Base-by-base conservation (phyloP, 768 basidiomycete species). In the Lactarius pseudohatsudake region DNA sequence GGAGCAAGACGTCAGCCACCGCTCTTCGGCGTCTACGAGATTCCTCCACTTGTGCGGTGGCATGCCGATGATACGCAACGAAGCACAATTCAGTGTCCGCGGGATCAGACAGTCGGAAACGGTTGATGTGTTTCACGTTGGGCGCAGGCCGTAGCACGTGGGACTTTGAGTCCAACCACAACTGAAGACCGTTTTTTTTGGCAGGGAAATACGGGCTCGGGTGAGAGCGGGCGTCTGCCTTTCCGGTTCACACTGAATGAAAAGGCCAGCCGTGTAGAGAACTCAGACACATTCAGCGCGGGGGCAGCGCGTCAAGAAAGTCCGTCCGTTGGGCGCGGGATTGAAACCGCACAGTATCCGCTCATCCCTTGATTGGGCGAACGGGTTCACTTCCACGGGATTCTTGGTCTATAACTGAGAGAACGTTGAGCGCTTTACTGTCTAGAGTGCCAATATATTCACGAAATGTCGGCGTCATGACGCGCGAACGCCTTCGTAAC, bases 21-120 rank as follows among this genome's bases (percentile, higher is more conserved):
- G 82, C 89, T 68, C 77, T 90, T 66, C 74, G 73, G 65, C 84
- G 82, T 59, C 71, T 89, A 61, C 81, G 78, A 61, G 77, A 80
- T 69, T 81, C 36, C 85, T 34, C 70, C 73, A 32, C 57, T 40
- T 28, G 22, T 59, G 61, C 56, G 50, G 2, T 45, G 41, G 45
- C 56, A 34, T 43, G 11, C 55, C 65, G n/a, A 54, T 16, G 20
- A 45, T 7, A 57, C 47, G 40, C 59, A 53, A 57, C 57, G 60
- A 54, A 54, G 55, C 62, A 64, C 67, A 59, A 55, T 30, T 57
- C 60, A 55, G 40, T 62, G 56, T 57, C 50, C 59, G 18, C 47
- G 41, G 59, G 59, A 68, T 22, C 56, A 61, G 26, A 55, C 38
- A 22, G 30, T 32, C 18, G 16, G 22, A 28, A 36, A 28, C 15